phyloP scores from a whole-genome alignment of 768 basidiomycete species.

The Neoboletus magnificus region DNA sequence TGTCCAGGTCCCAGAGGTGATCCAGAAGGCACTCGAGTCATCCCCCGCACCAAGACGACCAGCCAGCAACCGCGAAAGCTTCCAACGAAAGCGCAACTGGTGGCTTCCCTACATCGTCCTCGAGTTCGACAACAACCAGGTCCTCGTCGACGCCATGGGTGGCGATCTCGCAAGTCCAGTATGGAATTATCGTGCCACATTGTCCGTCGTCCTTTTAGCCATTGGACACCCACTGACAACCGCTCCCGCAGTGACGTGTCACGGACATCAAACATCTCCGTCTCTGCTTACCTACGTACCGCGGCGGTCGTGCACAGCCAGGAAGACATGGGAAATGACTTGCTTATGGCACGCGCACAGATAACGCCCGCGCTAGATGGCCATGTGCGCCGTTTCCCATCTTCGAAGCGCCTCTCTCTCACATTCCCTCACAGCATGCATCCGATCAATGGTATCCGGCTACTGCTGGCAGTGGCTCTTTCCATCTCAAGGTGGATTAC shows the following conservation, averaged over 20 bases:
- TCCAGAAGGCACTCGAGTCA: constrained; percentile 75
- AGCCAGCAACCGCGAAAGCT: constrained; percentile 80
- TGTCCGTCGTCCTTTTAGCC: constrained; percentile 52
- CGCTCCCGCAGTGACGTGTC: constrained; percentile 78
- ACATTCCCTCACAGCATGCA: constrained; percentile 49
- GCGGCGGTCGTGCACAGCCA: constrained; percentile 66
- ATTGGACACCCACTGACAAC: constrained; percentile 4
- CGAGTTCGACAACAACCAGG: constrained; percentile 97
- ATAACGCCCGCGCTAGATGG: constrained; percentile 80
- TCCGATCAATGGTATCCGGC: constrained; percentile 91
- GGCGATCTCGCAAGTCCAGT: constrained; percentile 88
- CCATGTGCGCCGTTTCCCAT: constrained; percentile 46
- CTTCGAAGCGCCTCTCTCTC: background rate
- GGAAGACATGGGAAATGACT: constrained; percentile 96
- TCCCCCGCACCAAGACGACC: constrained; percentile 51
- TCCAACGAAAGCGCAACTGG: constrained; percentile 90
- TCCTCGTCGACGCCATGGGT: constrained; percentile 92
- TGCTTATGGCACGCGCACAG: constrained; percentile 91
- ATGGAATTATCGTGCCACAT: constrained; percentile 95
- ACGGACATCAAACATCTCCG: constrained; percentile 85
- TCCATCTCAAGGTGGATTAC: constrained; percentile 95
- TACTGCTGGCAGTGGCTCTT: constrained; percentile 80
- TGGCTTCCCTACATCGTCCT: constrained; percentile 97
- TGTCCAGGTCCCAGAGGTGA: constrained; percentile 74
- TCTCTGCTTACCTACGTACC: constrained; percentile 89